These are phyloP conservation scores for Microstegium vimineum DNA, from an alignment of 176 grass and related monocot genomes.

Conservation along the genomic window DNA sequence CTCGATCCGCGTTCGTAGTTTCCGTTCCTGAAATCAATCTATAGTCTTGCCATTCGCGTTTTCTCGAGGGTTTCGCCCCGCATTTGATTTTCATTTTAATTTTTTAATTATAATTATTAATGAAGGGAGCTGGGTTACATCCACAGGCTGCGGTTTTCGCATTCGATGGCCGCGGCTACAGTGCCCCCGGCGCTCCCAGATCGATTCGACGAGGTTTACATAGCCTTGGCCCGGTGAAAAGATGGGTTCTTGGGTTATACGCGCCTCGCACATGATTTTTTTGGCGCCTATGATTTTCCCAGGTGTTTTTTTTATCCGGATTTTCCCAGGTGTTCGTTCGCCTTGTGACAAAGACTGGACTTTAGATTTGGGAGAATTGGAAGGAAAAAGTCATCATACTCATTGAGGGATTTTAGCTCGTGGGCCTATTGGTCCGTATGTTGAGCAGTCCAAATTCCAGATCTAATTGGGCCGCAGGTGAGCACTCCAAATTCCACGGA, in stretches of 20 bases:
- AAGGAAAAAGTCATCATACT: too few species aligned
- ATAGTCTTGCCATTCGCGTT: not conserved
- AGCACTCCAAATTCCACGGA: not conserved
- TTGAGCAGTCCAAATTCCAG: not conserved
- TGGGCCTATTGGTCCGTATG: not conserved
- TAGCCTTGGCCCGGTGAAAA: conserved; percentile 11
- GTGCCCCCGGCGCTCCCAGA: conserved; percentile 24
- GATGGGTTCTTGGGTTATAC: conserved; percentile 37
- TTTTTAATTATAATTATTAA: too few species aligned
- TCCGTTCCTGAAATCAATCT: not conserved
- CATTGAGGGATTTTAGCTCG: too few species aligned
- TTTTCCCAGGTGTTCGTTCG: too few species aligned
- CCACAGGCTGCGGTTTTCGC: not conserved
- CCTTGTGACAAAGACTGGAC: too few species aligned
- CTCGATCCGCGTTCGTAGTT: not conserved
- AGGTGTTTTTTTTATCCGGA: too few species aligned
- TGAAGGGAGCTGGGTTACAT: conserved; percentile 8
- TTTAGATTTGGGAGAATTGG: too few species aligned
- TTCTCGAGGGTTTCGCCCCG: not conserved
- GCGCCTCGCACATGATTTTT: conserved; percentile 24
- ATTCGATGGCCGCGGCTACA: conserved; percentile 16
- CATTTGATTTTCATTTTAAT: too few species aligned
- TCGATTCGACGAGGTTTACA: conserved; percentile 35
- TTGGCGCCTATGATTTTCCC: not conserved
- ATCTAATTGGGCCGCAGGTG: not conserved